Evolutionary conservation across 106 monocot genomes (phyloP).

Genomic region (Iris macrosiphon): DNA sequence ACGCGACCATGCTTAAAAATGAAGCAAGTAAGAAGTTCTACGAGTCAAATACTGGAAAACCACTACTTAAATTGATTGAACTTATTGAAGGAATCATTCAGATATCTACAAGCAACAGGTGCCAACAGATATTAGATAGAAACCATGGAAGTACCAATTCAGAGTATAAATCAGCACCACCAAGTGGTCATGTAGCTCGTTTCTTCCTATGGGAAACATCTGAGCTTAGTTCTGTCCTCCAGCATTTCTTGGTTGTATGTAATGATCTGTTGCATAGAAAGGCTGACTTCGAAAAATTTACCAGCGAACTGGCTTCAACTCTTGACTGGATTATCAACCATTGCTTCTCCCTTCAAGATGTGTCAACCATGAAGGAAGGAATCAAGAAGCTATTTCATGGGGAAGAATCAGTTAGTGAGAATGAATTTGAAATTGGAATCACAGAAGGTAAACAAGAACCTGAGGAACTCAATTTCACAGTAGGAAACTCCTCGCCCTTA

Average conservation of each 20-base stretch:
- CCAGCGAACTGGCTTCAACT: slow-evolving; percentile 26
- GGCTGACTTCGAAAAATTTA: slow-evolving; percentile 33
- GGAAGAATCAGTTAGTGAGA: slow-evolving; percentile 14
- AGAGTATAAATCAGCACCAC: neutral
- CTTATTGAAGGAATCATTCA: slow-evolving; percentile 43
- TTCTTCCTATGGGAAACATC: slow-evolving; percentile 48
- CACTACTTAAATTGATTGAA: slow-evolving; percentile 33
- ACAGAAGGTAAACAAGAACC: slow-evolving; percentile 13
- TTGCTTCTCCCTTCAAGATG: slow-evolving; percentile 62
- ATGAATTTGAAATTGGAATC: slow-evolving; percentile 14
- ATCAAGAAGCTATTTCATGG: slow-evolving; percentile 30
- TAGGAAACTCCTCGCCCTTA: neutral
- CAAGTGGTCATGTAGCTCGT: slow-evolving; percentile 21
- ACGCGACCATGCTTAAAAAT: neutral
- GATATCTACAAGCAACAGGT: slow-evolving; percentile 10
- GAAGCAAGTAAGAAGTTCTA: slow-evolving; percentile 5
- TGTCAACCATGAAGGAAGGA: slow-evolving; percentile 35
- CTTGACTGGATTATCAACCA: slow-evolving; percentile 57
- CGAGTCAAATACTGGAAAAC: slow-evolving; percentile 22
- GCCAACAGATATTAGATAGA: slow-evolving; percentile 6
- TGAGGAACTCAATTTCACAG: slow-evolving; percentile 3
- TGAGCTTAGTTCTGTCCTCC: slow-evolving; percentile 38
- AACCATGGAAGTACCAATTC: neutral
- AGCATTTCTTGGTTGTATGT: slow-evolving; percentile 37
- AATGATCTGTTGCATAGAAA: slow-evolving; percentile 42